Conservation (phyloP, 148 eudicot species). For the Polygonum aviculare region DNA sequence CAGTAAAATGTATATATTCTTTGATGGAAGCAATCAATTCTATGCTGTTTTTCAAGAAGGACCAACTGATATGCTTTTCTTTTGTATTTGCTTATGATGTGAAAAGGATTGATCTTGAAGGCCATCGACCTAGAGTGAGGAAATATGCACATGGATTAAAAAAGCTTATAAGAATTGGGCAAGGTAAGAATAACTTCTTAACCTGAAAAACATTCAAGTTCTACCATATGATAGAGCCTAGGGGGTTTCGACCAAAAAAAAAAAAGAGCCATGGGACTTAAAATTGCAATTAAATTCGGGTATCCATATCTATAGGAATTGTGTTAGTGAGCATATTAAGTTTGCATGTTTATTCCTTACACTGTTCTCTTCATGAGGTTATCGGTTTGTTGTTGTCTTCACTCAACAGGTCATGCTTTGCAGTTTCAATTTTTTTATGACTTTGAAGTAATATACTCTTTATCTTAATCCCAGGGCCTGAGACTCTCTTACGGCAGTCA, state of each 20-base stretch:
- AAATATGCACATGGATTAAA: constrained; percentile 74
- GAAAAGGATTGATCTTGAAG: constrained; percentile 80
- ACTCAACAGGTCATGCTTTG: background rate
- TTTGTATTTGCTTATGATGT: constrained; percentile 16
- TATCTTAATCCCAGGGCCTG: constrained; percentile 38
- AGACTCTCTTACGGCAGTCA: constrained; percentile 63
- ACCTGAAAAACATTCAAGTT: background rate
- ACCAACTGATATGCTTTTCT: background rate
- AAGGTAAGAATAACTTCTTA: constrained; percentile 40
- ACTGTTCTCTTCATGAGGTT: constrained; percentile 6
- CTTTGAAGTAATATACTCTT: background rate
- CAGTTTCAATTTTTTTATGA: background rate
- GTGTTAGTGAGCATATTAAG: background rate
- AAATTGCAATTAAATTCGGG: background rate
- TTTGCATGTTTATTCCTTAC: background rate
- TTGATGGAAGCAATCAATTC: background rate
- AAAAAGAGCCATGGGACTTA: background rate
- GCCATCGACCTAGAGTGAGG: constrained; percentile 82
- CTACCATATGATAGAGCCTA: background rate
- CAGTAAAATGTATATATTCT: background rate
- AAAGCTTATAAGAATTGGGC: constrained; percentile 73
- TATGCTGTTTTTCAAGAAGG: background rate
- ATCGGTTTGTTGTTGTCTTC: background rate
- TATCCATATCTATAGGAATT: background rate
- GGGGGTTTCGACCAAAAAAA: no score